Conservation (phyloP, 2,329 filamentous ascomycete species). For the Cercospora nicotianae region DNA sequence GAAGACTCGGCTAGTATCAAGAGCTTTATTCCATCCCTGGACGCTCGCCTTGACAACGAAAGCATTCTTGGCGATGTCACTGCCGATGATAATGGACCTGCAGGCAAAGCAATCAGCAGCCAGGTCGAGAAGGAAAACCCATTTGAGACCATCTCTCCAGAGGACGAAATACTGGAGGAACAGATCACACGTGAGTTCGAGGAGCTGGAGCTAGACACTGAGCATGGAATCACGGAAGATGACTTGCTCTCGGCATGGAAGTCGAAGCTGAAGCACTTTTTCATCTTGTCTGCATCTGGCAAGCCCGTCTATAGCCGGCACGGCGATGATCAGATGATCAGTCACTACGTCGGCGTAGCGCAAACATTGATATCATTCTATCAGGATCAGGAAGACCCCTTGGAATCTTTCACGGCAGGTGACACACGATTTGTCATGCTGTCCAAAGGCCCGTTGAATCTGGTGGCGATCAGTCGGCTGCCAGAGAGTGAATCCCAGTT, state of each 20-base stretch:
- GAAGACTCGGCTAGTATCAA: constrained; percentile 66
- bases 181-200: constrained; percentile 79
- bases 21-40: constrained; percentile 65
- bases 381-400: constrained; percentile 72
- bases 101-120: constrained; percentile 66
- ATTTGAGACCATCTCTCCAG: constrained; percentile 57
- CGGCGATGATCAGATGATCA: constrained; percentile 84
- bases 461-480: constrained; percentile 88
- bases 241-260: constrained; percentile 73
- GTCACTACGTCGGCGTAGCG: constrained; percentile 89
- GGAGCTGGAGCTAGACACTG: constrained; percentile 61
- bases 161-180: constrained; percentile 54
- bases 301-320: constrained; percentile 98
- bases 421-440: constrained; percentile 81
- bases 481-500: constrained; percentile 91
- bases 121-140: constrained; percentile 60
- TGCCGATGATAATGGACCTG: constrained; percentile 62
- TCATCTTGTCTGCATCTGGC: constrained; percentile 92
- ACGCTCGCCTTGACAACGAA: constrained; percentile 69
- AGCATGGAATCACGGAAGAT: constrained; percentile 57
- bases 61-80: constrained; percentile 76
- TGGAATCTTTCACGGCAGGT: constrained; percentile 85
- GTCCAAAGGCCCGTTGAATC: constrained; percentile 82
- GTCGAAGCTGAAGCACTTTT: constrained; percentile 91
- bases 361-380: constrained; percentile 99